Evolutionary conservation across 352 stramenopile genomes (phyloP), one percentile per base, ranked within the genome.

Genomic region (Pythium chondricola): DNA sequence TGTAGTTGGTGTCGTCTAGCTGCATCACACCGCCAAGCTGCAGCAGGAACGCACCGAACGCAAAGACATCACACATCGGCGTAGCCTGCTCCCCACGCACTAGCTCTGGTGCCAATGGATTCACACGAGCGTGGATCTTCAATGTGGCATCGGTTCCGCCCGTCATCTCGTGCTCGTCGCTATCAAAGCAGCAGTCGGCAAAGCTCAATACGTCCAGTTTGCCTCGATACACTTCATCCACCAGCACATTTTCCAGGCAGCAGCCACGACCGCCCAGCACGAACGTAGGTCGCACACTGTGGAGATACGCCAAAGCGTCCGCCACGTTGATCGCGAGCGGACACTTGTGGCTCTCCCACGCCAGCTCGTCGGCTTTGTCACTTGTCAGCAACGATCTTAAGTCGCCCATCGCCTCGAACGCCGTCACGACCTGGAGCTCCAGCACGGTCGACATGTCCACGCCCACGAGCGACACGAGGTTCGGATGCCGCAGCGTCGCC

Each of bases 291-390:
- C 13, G 10, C 13, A 16, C 14, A n/a, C 31, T 50, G 37, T 65
- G 44, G 7, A 69, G 41, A 33, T 60, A 69, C 35, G 29, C 52
- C 7, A 69, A 40, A 1, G 56, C 59, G 5, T 61, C 38, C 14
- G 59, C 59, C 1, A 62, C 39, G 38, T 68, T 54, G 31, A 68
- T 56, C 21, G 54, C 54, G 24, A 68, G 52, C 46, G 45, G 45
- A 31, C 56, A 43, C 38, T 64, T 64, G 32, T 45, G 14, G 18
- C 54, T 18, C 5, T 22, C 30, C 53, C 53, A 68, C 14, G 45
- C 52, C 20, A 57, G 41, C 40, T 31, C 22, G 8, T 10, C 2
- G 24, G 37, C 41, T 47, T 21, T 29, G 25, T 51, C 40, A 30
- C 41, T 39, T 18, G 24, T 17, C 11, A 63, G 18, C 14, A 63